These are phyloP conservation scores for Pseudotsuga menziesii DNA, from an alignment of 75 land plant genomes.

Conservation along the genomic window DNA sequence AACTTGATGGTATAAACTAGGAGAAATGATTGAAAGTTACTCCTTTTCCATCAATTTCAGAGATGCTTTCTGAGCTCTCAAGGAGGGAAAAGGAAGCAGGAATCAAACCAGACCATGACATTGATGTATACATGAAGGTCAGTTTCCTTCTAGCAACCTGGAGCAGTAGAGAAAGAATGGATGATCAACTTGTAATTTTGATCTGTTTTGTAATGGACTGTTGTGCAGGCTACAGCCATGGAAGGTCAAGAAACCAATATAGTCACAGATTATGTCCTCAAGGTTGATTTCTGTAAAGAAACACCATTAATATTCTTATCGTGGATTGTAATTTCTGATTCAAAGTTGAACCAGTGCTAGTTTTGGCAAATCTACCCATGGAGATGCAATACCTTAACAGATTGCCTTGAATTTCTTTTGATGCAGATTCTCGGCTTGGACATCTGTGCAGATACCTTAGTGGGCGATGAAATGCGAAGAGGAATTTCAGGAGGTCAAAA, in stretches of 20 bases:
- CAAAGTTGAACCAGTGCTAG: background rate
- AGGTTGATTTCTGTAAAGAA: constrained; percentile 24
- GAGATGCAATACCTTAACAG: background rate
- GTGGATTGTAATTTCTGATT: background rate
- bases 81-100: constrained; percentile 51
- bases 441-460: constrained; percentile 33
- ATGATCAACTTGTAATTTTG: background rate
- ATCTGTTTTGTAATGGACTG: constrained; percentile 10
- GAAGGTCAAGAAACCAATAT: constrained; percentile 46
- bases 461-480: constrained; percentile 34
- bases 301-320: background rate
- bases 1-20: background rate
- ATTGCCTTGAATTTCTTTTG: background rate
- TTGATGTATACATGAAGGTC: constrained; percentile 61
- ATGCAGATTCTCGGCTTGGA: constrained; percentile 33
- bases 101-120: constrained; percentile 50
- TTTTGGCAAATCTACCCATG: background rate
- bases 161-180: background rate
- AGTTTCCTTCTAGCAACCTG: background rate
- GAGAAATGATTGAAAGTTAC: background rate
- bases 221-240: constrained; percentile 57
- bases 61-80: constrained; percentile 39
- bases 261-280: constrained; percentile 60
- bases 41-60: constrained; percentile 11
- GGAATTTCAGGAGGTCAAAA: constrained; percentile 44